phyloP scores from a whole-genome alignment of 78 protist species.

The Dictyostelium firmibasis region DNA sequence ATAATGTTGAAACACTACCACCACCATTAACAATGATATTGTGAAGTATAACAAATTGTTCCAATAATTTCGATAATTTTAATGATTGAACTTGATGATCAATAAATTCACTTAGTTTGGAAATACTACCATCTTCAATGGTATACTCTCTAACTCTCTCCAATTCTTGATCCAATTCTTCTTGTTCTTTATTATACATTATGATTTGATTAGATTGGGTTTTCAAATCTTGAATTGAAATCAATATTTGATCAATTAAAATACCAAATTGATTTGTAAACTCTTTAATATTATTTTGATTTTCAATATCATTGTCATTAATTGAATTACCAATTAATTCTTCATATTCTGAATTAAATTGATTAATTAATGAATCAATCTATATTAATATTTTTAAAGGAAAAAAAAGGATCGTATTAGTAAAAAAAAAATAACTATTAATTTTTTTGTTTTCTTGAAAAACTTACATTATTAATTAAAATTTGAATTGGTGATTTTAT shows the following conservation, averaged over 20 bases:
- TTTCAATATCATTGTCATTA: not conserved
- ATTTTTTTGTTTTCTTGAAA: too few relatives aligned
- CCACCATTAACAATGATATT: not conserved
- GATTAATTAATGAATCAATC: not conserved
- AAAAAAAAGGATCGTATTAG: too few relatives aligned
- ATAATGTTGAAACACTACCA: not conserved
- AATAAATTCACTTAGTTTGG: conserved; percentile 1
- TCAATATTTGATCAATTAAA: conserved; percentile 5
- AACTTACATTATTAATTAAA: not conserved
- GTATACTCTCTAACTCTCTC: conserved; percentile 12
- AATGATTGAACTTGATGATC: not conserved
- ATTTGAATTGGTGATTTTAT: not conserved
- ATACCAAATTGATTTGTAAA: conserved; percentile 13
- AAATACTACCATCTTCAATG: conserved; percentile 38
- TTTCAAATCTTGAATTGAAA: conserved; percentile 54
- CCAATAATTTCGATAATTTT: not conserved
- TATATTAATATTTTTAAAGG: not conserved
- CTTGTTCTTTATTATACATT: not conserved
- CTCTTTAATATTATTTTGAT: conserved; percentile 4
- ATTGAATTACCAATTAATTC: not conserved
- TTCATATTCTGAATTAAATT: not conserved
- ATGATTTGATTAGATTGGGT: not conserved
- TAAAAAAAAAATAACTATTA: not conserved
- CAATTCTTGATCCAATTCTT: not conserved
- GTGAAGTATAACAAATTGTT: not conserved